A percentile compares a stretch with the other conserved stretches of the same genome.
These are phyloP conservation scores for Microdochium paspali DNA, from an alignment of 2,329 filamentous ascomycete genomes.

Conservation along the genomic window DNA sequence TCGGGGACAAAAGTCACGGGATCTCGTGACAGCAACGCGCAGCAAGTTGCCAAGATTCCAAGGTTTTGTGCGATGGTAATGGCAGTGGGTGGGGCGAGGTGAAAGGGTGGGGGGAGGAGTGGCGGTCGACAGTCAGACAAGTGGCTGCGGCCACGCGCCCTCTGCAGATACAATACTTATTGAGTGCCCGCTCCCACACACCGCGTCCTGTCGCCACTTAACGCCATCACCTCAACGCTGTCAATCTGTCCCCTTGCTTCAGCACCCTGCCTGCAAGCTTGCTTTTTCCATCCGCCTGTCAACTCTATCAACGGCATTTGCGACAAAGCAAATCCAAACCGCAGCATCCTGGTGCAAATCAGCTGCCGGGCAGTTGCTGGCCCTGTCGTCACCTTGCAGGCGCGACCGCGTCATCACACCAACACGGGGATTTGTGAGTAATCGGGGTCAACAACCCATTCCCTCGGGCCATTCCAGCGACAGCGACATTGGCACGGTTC, in stretches of 20 bases:
- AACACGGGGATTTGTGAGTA: too few species aligned
- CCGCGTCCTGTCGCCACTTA: not conserved
- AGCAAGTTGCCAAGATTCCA: not conserved
- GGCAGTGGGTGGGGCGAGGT: not conserved
- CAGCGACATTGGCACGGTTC: too few species aligned
- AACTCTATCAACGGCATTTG: not conserved
- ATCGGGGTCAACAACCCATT: too few species aligned
- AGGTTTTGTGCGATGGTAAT: not conserved
- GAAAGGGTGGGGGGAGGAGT: not conserved
- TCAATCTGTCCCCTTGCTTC: too few species aligned
- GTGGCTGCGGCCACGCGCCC: not conserved
- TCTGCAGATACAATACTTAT: not conserved
- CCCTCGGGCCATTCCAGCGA: too few species aligned
- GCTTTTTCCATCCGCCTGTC: not conserved
- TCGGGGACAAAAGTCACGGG: conserved; percentile 4
- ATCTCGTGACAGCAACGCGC: too few species aligned
- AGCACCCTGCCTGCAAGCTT: not conserved
- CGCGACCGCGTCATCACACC: too few species aligned
- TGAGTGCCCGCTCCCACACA: not conserved
- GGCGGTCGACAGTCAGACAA: not conserved
- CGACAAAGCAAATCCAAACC: not conserved
- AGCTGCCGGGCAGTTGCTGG: not conserved
- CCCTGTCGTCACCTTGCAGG: too few species aligned
- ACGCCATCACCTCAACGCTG: too few species aligned
- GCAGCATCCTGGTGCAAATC: not conserved